Percentiles rank a stretch among this genome's conserved stretches.
phyloP scores from a whole-genome alignment of 2,329 filamentous ascomycete species.

The Colletotrichum noveboracense region DNA sequence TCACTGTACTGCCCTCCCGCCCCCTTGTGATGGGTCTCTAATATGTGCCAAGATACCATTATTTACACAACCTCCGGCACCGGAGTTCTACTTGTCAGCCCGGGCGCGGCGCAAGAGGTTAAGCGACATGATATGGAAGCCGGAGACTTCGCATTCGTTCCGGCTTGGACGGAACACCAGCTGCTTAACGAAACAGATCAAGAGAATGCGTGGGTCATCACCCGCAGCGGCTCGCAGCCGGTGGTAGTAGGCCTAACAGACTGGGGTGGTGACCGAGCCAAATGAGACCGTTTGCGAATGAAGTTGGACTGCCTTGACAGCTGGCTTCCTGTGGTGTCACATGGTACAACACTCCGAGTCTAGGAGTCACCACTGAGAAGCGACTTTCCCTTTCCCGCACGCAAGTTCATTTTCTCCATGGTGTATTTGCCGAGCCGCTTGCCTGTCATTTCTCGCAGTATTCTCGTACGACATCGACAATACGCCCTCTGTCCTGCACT shows the following conservation, averaged over 20 bases:
- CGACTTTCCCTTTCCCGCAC: background rate
- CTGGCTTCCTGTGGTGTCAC: background rate
- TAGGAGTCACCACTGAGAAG: background rate
- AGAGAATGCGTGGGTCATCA: conserved; percentile 70
- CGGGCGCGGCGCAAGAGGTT: conserved; percentile 54
- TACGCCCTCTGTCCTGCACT: conserved; percentile 27
- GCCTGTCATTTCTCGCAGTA: background rate
- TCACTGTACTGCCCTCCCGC: background rate
- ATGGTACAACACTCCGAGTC: background rate
- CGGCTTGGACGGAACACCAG: conserved; percentile 74
- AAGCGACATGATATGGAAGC: conserved; percentile 61
- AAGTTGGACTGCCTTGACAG: background rate
- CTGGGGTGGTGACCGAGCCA: conserved; percentile 60
- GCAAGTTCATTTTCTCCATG: background rate
- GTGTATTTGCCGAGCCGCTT: background rate
- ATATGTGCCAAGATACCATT: conserved; percentile 61
- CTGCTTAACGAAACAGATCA: conserved; percentile 67
- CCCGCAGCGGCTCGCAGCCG: conserved; percentile 64
- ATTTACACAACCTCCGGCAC: conserved; percentile 68
- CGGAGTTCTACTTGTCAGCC: conserved; percentile 64
- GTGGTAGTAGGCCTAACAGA: conserved; percentile 66
- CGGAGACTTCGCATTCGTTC: conserved; percentile 74
- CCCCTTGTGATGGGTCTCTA: background rate
- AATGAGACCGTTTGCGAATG: conserved; percentile 3
- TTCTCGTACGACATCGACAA: conserved; percentile 25